Evolutionary conservation across 1,139 yeast species (phyloP), one percentile per base, ranked within the genome.

Genomic region (Pichia sp.): DNA sequence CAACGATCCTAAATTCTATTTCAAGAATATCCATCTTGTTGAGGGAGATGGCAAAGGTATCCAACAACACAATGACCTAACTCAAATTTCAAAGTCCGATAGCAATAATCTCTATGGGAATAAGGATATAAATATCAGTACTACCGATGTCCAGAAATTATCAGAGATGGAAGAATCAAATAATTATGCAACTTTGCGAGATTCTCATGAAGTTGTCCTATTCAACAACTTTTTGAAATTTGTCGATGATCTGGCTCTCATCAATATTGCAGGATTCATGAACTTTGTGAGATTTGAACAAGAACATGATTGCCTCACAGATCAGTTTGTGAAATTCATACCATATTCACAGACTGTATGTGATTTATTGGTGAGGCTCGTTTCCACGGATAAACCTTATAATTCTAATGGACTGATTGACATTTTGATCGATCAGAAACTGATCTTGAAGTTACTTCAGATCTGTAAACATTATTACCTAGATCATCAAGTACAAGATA

Each of bases 201-300:
- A 42, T 30, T 28, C 46, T 81, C 95, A 27, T 75, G 86, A 42
- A 67, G 81, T 49, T 78, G 93, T 24, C 75, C 88, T 15, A 93
- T 38, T 85, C 86, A 37, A 81, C 86, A 82, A 81, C 58, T 87
- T 93, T 60, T 81, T 93, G 72, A 88, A 87, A 56, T 80, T 91
- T 44, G 82, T 85, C 63, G 98, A 91, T 56, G 88, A 87, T 51
- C 65, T 93, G 46, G 66, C 93, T 36, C 91, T 85, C 52, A 79
- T 82, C 72, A 88, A 88, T 60, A 77, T 86, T 44, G 83, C 80
- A 45, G 86, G 79, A 46, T 72, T 82, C 74, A 72, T 83, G 52
- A 71, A 76, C 27, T 83, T 79, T 52, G 72, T 84, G 13, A 46
- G 57, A 33, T 53, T 49, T 38, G 58, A 55, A 28, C 61, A 56